phyloP scores from a whole-genome alignment of 495 filamentous ascomycete species.

The Tuber umbilicatum region DNA sequence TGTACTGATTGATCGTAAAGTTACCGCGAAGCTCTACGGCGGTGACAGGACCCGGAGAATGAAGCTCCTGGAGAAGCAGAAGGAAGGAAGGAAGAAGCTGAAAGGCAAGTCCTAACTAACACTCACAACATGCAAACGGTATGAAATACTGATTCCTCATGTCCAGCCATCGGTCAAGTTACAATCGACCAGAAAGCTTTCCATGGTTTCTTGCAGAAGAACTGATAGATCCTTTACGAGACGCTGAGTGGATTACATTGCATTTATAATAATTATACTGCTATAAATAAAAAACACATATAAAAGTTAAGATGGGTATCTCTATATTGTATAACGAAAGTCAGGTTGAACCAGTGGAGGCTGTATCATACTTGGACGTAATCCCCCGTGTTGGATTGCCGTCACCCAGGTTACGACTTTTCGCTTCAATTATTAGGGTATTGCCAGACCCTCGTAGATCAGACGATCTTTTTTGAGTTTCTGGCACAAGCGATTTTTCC shows the following conservation, averaged over 20 bases:
- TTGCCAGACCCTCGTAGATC: no score
- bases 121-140: background rate
- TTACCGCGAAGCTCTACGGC: slow-evolving; percentile 87
- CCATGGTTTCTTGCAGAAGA: slow-evolving; percentile 66
- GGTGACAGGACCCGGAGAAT: slow-evolving; percentile 72
- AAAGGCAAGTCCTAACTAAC: slow-evolving; percentile 48
- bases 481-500: no score
- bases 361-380: background rate
- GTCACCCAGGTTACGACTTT: background rate
- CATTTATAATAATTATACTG: background rate
- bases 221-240: slow-evolving; percentile 10
- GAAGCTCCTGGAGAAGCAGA: slow-evolving; percentile 94
- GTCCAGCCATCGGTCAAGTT: slow-evolving; percentile 59
- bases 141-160: slow-evolving; percentile 10
- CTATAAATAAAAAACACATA: background rate
- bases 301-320: background rate
- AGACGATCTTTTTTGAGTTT: no score
- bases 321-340: background rate
- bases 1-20: slow-evolving; percentile 25
- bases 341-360: background rate
- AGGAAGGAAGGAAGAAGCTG: slow-evolving; percentile 86
- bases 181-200: slow-evolving; percentile 90
- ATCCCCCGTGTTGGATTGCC: background rate
- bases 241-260: background rate
- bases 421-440: background rate